Evolutionary conservation across 2,329 filamentous ascomycete species (phyloP).

Genomic region (Penicillium sp.): DNA sequence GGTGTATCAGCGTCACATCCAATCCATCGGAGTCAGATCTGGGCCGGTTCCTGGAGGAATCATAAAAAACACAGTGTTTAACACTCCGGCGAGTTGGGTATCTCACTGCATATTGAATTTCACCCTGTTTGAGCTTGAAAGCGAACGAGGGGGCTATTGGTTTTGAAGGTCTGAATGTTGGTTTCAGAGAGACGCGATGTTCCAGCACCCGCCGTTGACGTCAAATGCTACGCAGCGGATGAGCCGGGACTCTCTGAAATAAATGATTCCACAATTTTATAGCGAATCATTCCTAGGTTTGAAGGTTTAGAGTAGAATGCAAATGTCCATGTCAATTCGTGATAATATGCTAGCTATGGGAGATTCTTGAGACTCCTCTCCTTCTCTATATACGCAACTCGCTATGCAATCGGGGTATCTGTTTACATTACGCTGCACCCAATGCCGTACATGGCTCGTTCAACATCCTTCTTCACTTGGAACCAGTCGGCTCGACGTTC

Average conservation of each 20-base stretch:
- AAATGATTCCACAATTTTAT: background rate
- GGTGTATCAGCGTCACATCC: constrained; percentile 5
- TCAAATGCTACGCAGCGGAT: constrained; percentile 13
- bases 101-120: background rate
- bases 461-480: constrained; percentile 77
- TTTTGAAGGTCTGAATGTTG: constrained; percentile 8
- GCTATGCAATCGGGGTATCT: constrained; percentile 20
- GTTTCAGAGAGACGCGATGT: constrained; percentile 18
- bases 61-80: background rate
- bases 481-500: constrained; percentile 95
- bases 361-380: background rate
- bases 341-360: background rate
- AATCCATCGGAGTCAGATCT: background rate
- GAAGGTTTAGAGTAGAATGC: background rate
- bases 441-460: constrained; percentile 94
- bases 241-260: background rate
- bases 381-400: constrained; percentile 13
- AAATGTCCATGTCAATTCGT: background rate
- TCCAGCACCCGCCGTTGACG: constrained; percentile 25
- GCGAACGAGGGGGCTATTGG: constrained; percentile 4
- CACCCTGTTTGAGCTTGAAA: constrained; percentile 8
- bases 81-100: background rate
- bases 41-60: background rate
- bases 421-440: constrained; percentile 78
- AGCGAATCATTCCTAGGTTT: background rate